Percentiles rank a stretch among this genome's conserved stretches.
These are phyloP conservation scores for Pouteria glomerata DNA, from an alignment of 148 eudicot genomes.

Conservation along the genomic window DNA sequence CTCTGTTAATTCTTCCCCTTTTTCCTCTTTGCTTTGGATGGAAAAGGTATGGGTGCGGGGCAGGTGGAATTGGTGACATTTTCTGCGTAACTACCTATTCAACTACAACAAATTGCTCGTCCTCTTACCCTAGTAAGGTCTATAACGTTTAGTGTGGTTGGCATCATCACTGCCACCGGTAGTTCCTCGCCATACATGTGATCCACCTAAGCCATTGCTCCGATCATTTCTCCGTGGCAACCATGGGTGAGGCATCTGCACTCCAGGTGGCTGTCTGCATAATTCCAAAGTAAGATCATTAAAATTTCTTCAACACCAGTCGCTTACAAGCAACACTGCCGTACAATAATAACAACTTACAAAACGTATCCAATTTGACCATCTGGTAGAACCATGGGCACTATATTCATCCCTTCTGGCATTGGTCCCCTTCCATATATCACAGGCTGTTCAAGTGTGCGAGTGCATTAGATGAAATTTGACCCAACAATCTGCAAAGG, in stretches of 20 bases:
- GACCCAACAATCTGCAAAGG: background rate
- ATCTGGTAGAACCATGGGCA: conserved; percentile 97
- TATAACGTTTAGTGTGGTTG: conserved; percentile 57
- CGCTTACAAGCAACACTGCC: background rate
- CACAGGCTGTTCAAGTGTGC: conserved; percentile 56
- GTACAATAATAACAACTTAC: conserved; percentile 47
- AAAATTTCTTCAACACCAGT: background rate
- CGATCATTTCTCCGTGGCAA: conserved; percentile 84
- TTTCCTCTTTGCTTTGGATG: background rate
- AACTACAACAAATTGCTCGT: background rate
- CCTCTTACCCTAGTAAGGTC: conserved; percentile 54
- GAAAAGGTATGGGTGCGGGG: background rate
- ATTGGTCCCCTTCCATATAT: conserved; percentile 94
- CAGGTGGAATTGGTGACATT: conserved; percentile 3
- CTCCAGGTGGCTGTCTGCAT: conserved; percentile 92
- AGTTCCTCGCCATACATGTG: conserved; percentile 60
- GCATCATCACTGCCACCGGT: conserved; percentile 53
- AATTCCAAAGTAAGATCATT: conserved; percentile 1
- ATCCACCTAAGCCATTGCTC: conserved; percentile 59
- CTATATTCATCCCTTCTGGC: conserved; percentile 99
- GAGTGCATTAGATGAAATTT: background rate
- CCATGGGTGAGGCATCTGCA: conserved; percentile 49
- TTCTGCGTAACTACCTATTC: background rate
- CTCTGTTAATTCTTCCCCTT: background rate
- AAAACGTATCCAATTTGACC: conserved; percentile 96